Conservation (phyloP, 768 basidiomycete species). For the Rhodotorula sphaerocarpa region DNA sequence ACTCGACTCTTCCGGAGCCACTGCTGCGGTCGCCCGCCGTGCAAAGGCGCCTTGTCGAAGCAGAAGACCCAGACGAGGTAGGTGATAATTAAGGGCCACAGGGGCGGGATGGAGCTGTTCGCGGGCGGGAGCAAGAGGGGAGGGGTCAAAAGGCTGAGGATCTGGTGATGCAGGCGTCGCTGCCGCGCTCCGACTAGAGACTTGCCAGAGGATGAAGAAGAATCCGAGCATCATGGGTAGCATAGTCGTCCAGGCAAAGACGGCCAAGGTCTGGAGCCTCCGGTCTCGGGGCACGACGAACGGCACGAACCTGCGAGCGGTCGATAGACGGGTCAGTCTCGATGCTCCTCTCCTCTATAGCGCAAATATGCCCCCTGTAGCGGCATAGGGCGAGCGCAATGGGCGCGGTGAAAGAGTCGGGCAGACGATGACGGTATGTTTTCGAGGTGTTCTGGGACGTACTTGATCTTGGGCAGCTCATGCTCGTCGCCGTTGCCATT, state of each 20-base stretch:
- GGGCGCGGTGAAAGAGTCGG: no score
- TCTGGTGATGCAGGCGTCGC: no score
- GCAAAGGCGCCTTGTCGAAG: slow-evolving; percentile 68
- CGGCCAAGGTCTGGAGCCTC: slow-evolving; percentile 75
- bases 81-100: slow-evolving; percentile 73
- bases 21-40: slow-evolving; percentile 59
- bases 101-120: slow-evolving; percentile 68
- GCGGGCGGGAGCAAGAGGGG: not conserved
- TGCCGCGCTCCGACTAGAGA: no score
- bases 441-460: not conserved
- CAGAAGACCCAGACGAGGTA: slow-evolving; percentile 72
- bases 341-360: no score
- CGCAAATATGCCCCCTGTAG: no score
- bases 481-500: not conserved
- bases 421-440: no score
- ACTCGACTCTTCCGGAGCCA: slow-evolving; percentile 65
- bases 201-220: slow-evolving; percentile 78
- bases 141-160: not conserved
- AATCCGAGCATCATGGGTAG: slow-evolving; percentile 58
- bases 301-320: slow-evolving; percentile 58
- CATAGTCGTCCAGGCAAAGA: slow-evolving; percentile 78
- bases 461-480: slow-evolving; percentile 19
- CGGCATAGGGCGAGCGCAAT: no score
- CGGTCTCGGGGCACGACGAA: slow-evolving; percentile 68
- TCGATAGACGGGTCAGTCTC: not conserved